These are phyloP conservation scores for Colletotrichum graminicola DNA, from an alignment of 2,329 filamentous ascomycete genomes.

Conservation along the genomic window DNA sequence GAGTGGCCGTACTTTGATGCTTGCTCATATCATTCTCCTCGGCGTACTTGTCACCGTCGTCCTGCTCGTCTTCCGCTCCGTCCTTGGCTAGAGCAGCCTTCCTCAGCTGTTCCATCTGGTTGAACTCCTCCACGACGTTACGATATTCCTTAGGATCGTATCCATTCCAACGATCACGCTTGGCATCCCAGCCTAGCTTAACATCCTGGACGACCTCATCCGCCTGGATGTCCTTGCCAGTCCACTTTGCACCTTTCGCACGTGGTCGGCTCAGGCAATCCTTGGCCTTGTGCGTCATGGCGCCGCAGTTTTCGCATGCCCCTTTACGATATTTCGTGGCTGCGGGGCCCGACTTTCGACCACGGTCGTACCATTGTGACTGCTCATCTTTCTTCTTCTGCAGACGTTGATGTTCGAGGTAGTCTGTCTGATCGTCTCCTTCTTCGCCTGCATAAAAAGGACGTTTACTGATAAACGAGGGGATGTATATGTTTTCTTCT, in stretches of 20 bases:
- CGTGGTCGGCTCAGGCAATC: constrained; percentile 92
- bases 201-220: constrained; percentile 91
- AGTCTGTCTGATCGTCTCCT: constrained; percentile 82
- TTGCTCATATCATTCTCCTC: constrained; percentile 98
- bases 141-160: constrained; percentile 91
- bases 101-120: constrained; percentile 84
- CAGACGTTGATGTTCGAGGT: constrained; percentile 95
- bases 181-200: constrained; percentile 93
- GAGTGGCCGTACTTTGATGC: constrained; percentile 89
- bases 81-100: constrained; percentile 61
- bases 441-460: constrained; percentile 93
- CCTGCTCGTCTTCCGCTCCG: constrained; percentile 63
- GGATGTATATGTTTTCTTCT: constrained; percentile 98
- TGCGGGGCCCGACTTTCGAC: constrained; percentile 84
- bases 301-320: constrained; percentile 97
- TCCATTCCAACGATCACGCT: constrained; percentile 98
- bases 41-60: constrained; percentile 82
- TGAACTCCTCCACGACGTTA: constrained; percentile 88
- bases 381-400: constrained; percentile 77
- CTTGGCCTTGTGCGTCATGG: constrained; percentile 95
- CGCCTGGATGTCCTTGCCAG: constrained; percentile 91
- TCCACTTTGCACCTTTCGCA: constrained; percentile 91
- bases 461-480: constrained; percentile 96
- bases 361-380: constrained; percentile 93
- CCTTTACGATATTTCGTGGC: constrained; percentile 98